Percentiles rank a stretch among this genome's conserved stretches.
Conservation (phyloP, 345 rosid species). For the Citrus cavaleriei region DNA sequence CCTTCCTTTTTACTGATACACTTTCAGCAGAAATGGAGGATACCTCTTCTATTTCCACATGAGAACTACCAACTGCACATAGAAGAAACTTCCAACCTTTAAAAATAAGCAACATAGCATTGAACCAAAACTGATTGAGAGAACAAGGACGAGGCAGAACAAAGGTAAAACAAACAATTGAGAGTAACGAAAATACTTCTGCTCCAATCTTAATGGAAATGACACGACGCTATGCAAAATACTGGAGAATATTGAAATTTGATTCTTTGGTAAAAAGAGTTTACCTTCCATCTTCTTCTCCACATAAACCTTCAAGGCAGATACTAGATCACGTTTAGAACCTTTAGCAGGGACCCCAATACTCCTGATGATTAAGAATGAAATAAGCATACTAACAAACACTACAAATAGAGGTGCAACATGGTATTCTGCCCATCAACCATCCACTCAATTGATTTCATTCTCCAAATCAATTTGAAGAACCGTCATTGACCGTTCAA, state of each 20-base stretch:
- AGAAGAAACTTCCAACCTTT: background rate
- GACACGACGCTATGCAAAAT: background rate
- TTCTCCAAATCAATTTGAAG: background rate
- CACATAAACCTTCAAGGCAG: constrained; percentile 54
- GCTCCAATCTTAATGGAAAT: background rate
- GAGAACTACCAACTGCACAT: constrained; percentile 42
- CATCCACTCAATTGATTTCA: background rate
- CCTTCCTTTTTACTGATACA: constrained; percentile 28
- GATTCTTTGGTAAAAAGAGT: background rate
- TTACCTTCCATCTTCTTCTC: constrained; percentile 50
- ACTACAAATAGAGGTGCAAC: background rate
- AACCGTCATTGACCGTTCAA: background rate
- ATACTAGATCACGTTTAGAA: constrained; percentile 63
- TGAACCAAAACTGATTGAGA: background rate
- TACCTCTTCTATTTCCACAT: constrained; percentile 20
- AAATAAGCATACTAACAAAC: background rate
- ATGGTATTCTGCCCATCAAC: background rate
- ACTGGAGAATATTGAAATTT: background rate
- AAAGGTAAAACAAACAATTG: background rate
- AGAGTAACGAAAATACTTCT: background rate
- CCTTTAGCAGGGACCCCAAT: constrained; percentile 75
- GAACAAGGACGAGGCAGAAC: background rate
- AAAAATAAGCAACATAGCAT: constrained; percentile 8
- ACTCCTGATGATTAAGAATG: constrained; percentile 42
- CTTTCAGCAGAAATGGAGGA: constrained; percentile 26